Conservation (phyloP, 805 yeast species). For the Maudiozyma turicensis region DNA sequence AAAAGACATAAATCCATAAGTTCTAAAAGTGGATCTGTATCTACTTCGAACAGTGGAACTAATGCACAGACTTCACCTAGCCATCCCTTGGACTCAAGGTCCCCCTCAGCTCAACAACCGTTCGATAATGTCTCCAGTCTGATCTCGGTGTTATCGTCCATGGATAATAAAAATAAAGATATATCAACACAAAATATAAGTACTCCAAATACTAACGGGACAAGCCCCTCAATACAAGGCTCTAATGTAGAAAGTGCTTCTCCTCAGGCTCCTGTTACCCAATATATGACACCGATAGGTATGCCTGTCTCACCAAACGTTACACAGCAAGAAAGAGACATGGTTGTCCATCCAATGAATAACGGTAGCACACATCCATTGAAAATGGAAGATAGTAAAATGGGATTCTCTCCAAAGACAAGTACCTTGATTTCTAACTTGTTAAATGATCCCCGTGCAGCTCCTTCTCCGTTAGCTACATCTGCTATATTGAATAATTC, state of each 20-base stretch:
- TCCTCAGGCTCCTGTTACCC: neutral
- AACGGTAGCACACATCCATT: neutral
- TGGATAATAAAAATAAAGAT: neutral
- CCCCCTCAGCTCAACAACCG: neutral
- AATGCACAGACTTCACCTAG: neutral
- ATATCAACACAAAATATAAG: neutral
- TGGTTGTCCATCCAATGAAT: neutral
- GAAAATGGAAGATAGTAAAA: neutral
- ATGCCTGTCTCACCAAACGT: neutral
- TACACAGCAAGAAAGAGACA: neutral
- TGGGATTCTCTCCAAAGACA: neutral
- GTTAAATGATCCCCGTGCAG: neutral
- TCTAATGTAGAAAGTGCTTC: neutral
- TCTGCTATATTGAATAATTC: too few species aligned
- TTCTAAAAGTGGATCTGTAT: neutral
- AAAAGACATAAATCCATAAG: constrained; percentile 5
- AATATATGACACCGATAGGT: neutral
- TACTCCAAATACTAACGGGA: neutral
- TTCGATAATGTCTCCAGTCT: constrained; percentile 15
- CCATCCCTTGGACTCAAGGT: neutral
- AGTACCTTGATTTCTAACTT: neutral
- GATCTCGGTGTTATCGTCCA: constrained; percentile 8
- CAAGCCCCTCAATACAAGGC: neutral
- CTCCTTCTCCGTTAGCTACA: neutral
- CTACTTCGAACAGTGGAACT: neutral